Evolutionary conservation across 2,329 filamentous ascomycete genomes (phyloP).

Genomic region (Podosphaera aphanis): DNA sequence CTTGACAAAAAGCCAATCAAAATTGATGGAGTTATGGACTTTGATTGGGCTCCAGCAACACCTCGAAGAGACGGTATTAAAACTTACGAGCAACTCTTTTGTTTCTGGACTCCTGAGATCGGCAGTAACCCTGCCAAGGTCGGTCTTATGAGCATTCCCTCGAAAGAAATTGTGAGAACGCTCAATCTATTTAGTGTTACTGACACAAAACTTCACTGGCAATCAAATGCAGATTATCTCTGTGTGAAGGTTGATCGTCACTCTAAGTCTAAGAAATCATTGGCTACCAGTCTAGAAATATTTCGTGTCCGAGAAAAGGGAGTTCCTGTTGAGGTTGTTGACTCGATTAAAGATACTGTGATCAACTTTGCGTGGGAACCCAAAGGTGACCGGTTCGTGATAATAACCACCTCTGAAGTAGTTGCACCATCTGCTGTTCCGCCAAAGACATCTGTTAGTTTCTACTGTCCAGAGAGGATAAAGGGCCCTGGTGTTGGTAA

Average conservation of each 20-base stretch:
- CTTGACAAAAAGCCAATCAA: constrained; percentile 84
- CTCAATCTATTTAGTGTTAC: constrained; percentile 96
- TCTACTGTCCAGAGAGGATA: constrained; percentile 89
- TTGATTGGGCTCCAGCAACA: constrained; percentile 84
- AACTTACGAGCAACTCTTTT: constrained; percentile 84
- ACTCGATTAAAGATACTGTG: constrained; percentile 92
- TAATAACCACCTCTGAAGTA: constrained; percentile 83
- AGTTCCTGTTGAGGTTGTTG: constrained; percentile 91
- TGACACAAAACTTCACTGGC: constrained; percentile 96
- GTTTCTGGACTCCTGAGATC: constrained; percentile 97
- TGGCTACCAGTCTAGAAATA: constrained; percentile 91
- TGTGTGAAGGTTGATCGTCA: constrained; percentile 98
- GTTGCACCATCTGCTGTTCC: constrained; percentile 55
- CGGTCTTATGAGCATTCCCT: constrained; percentile 83
- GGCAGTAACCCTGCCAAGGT: constrained; percentile 96
- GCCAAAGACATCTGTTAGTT: constrained; percentile 82
- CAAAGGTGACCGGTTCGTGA: constrained; percentile 88
- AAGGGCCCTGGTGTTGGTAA: constrained; percentile 66
- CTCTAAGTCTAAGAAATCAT: constrained; percentile 96
- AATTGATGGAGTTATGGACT: constrained; percentile 89
- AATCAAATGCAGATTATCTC: constrained; percentile 78
- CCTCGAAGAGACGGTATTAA: constrained; percentile 67
- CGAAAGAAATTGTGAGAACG: constrained; percentile 80
- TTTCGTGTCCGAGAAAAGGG: constrained; percentile 96
- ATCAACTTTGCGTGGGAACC: constrained; percentile 99